These are phyloP conservation scores for Candida khao-thaluensis DNA, from an alignment of 805 yeast species.

Conservation along the genomic window DNA sequence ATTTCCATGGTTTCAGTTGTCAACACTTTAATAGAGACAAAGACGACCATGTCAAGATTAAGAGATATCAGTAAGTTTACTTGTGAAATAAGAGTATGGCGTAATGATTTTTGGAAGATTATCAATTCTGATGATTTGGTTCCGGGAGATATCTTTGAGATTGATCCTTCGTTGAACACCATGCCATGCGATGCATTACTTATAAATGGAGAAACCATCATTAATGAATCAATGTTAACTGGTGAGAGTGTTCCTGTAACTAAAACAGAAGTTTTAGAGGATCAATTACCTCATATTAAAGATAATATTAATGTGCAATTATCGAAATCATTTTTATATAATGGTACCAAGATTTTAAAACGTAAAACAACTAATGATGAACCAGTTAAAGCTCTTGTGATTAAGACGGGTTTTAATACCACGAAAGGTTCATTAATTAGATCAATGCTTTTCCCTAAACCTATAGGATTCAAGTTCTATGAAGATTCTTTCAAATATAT, in stretches of 20 bases:
- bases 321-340: constrained; percentile 74
- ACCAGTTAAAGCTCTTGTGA: constrained; percentile 83
- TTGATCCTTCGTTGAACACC: constrained; percentile 71
- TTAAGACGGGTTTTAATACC: constrained; percentile 89
- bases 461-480: constrained; percentile 89
- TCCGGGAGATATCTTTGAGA: constrained; percentile 94
- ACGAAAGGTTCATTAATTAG: constrained; percentile 92
- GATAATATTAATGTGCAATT: constrained; percentile 65
- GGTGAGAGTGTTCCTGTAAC: constrained; percentile 98
- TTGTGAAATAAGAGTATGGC: constrained; percentile 85
- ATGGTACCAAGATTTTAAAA: constrained; percentile 86
- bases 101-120: constrained; percentile 92
- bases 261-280: constrained; percentile 65
- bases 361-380: constrained; percentile 71
- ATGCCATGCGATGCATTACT: constrained; percentile 90
- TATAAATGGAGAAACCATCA: constrained; percentile 88
- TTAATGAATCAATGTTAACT: constrained; percentile 97
- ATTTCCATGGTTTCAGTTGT: constrained; percentile 79
- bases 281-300: constrained; percentile 54
- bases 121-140: constrained; percentile 75
- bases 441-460: constrained; percentile 96
- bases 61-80: constrained; percentile 69
- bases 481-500: constrained; percentile 93
- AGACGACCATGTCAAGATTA: constrained; percentile 66
- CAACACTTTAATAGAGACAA: constrained; percentile 86